Evolutionary conservation across 805 yeast species (phyloP).

Genomic region (Yarrowia osloensis): DNA sequence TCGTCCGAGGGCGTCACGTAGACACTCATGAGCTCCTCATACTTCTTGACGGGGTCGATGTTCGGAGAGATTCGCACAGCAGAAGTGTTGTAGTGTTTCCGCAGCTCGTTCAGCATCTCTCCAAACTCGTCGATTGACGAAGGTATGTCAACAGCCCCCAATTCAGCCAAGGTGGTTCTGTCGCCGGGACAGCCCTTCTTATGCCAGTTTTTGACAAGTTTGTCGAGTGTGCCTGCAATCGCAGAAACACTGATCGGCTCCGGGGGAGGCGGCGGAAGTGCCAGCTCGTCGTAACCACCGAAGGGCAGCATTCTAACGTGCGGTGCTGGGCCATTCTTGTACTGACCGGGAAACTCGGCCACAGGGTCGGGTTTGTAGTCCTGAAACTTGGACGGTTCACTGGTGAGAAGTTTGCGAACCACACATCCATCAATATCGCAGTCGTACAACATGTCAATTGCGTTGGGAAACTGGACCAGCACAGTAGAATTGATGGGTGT

Average conservation of each 20-base stretch:
- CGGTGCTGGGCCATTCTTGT: not conserved
- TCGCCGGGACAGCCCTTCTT: not conserved
- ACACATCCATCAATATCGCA: conserved; percentile 10
- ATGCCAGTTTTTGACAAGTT: not conserved
- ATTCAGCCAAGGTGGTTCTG: not conserved
- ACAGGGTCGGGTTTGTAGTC: conserved; percentile 2
- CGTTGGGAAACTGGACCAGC: not conserved
- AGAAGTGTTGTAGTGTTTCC: not conserved
- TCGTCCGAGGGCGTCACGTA: not conserved
- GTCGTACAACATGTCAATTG: not conserved
- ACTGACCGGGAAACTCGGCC: not conserved
- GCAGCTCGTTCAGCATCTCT: not conserved
- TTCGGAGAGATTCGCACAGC: not conserved
- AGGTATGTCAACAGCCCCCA: not conserved
- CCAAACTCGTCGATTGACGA: conserved; percentile 4
- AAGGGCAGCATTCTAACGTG: not conserved
- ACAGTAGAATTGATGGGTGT: not conserved
- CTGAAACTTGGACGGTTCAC: not conserved
- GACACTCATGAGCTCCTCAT: not conserved
- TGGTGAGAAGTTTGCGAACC: conserved; percentile 11
- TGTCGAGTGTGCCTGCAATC: not conserved
- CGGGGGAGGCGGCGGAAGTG: not conserved
- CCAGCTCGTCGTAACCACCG: not conserved
- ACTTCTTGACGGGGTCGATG: not conserved
- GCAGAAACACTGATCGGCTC: not conserved